Percentiles rank a stretch among this genome's conserved stretches.
Conservation (phyloP, 345 rosid species). For the Gossypium rotundifolium region DNA sequence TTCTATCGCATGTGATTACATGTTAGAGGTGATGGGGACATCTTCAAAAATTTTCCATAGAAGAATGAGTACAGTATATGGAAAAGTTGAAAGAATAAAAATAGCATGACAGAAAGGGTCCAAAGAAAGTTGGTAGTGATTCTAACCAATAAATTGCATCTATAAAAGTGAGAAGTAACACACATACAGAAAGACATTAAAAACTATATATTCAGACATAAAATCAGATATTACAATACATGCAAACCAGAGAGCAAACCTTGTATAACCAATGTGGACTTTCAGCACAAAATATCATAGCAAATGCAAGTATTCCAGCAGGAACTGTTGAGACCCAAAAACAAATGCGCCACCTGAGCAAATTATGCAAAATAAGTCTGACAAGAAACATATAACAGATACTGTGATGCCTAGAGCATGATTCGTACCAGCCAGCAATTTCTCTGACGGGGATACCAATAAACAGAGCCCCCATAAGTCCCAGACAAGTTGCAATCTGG, state of each 20-base stretch:
- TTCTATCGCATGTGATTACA: neutral
- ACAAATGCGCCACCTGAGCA: conserved; percentile 89
- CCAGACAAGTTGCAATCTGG: conserved; percentile 94
- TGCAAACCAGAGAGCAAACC: conserved; percentile 38
- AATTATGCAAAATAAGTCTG: neutral
- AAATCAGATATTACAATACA: neutral
- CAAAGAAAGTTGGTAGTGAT: neutral
- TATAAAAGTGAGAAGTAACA: neutral
- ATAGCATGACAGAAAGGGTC: neutral
- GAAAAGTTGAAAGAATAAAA: neutral
- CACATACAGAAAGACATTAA: neutral
- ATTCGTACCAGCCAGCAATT: conserved; percentile 69
- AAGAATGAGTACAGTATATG: neutral
- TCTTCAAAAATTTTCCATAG: neutral
- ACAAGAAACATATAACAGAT: neutral
- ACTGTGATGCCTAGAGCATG: neutral
- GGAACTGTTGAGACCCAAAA: conserved; percentile 83
- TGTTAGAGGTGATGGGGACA: neutral
- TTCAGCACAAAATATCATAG: conserved; percentile 80
- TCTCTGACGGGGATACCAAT: conserved; percentile 83
- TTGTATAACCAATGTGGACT: conserved; percentile 90
- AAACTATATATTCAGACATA: neutral
- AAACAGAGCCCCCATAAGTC: conserved; percentile 81
- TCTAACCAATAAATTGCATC: neutral
- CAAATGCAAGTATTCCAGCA: conserved; percentile 68